These are phyloP conservation scores for Hygrophorus pudorinus DNA, from an alignment of 768 basidiomycete genomes.

Conservation along the genomic window DNA sequence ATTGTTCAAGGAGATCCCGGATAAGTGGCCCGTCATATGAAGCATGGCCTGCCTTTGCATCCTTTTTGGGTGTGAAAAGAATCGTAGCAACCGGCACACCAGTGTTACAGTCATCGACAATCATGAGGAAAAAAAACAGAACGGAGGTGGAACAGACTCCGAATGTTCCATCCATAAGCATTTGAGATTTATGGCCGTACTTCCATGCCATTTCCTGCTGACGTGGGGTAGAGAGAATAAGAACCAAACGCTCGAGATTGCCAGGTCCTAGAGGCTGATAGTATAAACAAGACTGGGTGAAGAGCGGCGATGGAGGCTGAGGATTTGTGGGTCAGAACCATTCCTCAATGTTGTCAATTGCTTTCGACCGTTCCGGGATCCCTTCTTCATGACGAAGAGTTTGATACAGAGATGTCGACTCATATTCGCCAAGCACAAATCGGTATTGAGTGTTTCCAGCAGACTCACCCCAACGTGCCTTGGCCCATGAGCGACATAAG, in stretches of 20 bases:
- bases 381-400: background rate
- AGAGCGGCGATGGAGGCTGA: too few relatives aligned
- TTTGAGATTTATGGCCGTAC: slow-evolving; percentile 12
- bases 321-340: too few relatives aligned
- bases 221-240: slow-evolving; percentile 4
- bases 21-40: slow-evolving; percentile 2
- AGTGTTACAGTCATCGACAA: slow-evolving; percentile 15
- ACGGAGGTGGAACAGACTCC: slow-evolving; percentile 12
- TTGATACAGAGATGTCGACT: background rate
- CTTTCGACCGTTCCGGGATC: background rate
- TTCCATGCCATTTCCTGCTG: slow-evolving; percentile 14
- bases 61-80: slow-evolving; percentile 2
- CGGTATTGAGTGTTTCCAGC: background rate
- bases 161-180: slow-evolving; percentile 16
- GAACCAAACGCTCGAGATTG: too few relatives aligned
- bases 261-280: too few relatives aligned
- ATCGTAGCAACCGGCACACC: slow-evolving; percentile 21
- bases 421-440: background rate
- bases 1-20: background rate
- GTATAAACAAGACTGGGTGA: too few relatives aligned
- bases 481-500: background rate
- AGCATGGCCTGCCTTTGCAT: slow-evolving; percentile 6
- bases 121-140: slow-evolving; percentile 24
- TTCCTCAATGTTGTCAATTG: too few relatives aligned
- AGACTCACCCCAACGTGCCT: background rate